phyloP scores from a whole-genome alignment of 805 yeast species.

The Sugiyamaella chiloensis region DNA sequence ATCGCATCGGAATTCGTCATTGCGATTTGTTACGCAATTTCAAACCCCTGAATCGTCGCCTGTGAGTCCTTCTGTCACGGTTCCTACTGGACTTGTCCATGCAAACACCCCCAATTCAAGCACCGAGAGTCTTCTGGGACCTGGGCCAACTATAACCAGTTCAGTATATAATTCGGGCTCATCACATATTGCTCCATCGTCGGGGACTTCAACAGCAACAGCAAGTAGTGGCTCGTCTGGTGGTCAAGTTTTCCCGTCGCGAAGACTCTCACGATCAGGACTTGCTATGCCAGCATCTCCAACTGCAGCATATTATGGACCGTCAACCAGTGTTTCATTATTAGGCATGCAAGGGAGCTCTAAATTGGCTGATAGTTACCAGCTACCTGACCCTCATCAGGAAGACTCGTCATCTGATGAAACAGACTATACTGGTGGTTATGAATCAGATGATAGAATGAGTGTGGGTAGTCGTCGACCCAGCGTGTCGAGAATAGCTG shows the following conservation, averaged over 20 bases:
- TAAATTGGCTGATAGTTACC: conserved; percentile 5
- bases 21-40: conserved; percentile 17
- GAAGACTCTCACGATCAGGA: conserved; percentile 3
- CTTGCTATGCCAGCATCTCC: neutral
- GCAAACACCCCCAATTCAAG: neutral
- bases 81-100: conserved; percentile 1
- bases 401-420: conserved; percentile 12
- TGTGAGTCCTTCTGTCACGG: conserved; percentile 16
- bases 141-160: neutral
- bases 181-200: neutral
- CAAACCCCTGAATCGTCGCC: conserved; percentile 25
- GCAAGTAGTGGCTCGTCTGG: no score
- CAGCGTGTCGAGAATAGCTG: conserved; percentile 6
- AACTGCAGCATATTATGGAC: conserved; percentile 17
- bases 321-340: conserved; percentile 21
- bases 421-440: conserved; percentile 14
- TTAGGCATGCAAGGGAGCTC: conserved; percentile 19
- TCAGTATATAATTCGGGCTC: neutral
- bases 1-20: conserved; percentile 14
- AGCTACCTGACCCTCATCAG: conserved; percentile 9
- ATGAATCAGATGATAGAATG: conserved; percentile 22
- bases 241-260: neutral
- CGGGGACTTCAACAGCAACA: no score
- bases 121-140: neutral
- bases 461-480: conserved; percentile 17